Evolutionary conservation across 106 monocot species (phyloP).

Genomic region (Allium sativum): DNA sequence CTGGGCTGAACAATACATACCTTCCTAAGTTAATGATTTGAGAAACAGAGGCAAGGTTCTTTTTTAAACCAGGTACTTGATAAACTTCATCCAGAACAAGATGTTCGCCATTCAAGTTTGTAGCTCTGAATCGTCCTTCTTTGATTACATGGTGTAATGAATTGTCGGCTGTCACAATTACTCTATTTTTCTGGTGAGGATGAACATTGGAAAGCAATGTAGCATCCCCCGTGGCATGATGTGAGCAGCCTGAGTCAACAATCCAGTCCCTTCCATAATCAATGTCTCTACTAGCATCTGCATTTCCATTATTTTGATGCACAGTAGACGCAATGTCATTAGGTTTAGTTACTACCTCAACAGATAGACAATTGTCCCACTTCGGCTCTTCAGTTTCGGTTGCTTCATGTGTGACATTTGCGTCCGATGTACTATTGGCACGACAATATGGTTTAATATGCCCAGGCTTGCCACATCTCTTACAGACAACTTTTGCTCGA

Average conservation of each 20-base stretch:
- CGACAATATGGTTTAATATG: not conserved
- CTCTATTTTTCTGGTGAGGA: not conserved
- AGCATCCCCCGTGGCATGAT: slow-evolving; percentile 7
- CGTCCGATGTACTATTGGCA: not conserved
- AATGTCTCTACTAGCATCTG: not conserved
- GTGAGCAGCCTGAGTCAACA: slow-evolving; percentile 7
- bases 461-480: not conserved
- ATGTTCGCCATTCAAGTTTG: not conserved
- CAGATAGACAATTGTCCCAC: not conserved
- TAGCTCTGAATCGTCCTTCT: not conserved
- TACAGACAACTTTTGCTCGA: not conserved
- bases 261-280: slow-evolving; percentile 10
- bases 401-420: not conserved
- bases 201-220: slow-evolving; percentile 3
- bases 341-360: not conserved
- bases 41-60: slow-evolving; percentile 1
- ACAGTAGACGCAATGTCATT: not conserved
- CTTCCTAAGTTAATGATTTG: not conserved
- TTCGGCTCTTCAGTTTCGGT: not conserved
- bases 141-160: not conserved
- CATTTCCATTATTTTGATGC: not conserved
- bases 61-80: slow-evolving; percentile 5
- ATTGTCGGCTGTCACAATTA: slow-evolving; percentile 1
- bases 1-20: not conserved
- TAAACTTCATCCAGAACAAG: slow-evolving; percentile 1